Evolutionary conservation across 1,284 basidiomycete genomes (phyloP).

Genomic region (Porogramme epimiltina): DNA sequence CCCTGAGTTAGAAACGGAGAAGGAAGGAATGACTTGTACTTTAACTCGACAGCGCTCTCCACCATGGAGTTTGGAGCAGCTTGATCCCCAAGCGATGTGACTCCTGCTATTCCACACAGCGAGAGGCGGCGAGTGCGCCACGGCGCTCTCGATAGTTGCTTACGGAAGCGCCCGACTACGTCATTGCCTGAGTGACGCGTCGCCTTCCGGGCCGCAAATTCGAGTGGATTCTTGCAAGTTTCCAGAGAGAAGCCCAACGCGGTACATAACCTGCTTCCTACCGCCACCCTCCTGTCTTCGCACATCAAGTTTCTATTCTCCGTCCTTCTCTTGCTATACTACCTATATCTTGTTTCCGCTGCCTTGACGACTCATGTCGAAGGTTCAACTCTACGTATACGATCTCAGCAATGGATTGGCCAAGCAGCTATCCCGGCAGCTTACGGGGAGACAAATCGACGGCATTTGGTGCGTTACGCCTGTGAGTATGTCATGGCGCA

Average conservation of each 20-base stretch:
- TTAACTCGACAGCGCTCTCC: too few species aligned
- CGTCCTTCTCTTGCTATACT: neutral
- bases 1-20: slow-evolving; percentile 13
- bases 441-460: slow-evolving; percentile 86
- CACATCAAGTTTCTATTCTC: too few species aligned
- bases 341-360: neutral
- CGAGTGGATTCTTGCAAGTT: neutral
- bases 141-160: too few species aligned
- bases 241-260: neutral
- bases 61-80: too few species aligned
- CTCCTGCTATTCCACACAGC: too few species aligned
- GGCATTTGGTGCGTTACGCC: slow-evolving; percentile 83
- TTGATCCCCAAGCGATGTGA: too few species aligned
- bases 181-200: slow-evolving; percentile 2
- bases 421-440: slow-evolving; percentile 68
- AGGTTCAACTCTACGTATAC: slow-evolving; percentile 76
- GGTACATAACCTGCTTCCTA: neutral
- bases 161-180: neutral
- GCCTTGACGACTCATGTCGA: slow-evolving; percentile 23
- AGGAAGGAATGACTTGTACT: too few species aligned
- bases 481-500: neutral
- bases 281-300: neutral
- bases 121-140: too few species aligned
- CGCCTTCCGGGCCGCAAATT: neutral
- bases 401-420: slow-evolving; percentile 89